phyloP scores from a whole-genome alignment of 331 rosid genomes.

The Quercus tomentella region DNA sequence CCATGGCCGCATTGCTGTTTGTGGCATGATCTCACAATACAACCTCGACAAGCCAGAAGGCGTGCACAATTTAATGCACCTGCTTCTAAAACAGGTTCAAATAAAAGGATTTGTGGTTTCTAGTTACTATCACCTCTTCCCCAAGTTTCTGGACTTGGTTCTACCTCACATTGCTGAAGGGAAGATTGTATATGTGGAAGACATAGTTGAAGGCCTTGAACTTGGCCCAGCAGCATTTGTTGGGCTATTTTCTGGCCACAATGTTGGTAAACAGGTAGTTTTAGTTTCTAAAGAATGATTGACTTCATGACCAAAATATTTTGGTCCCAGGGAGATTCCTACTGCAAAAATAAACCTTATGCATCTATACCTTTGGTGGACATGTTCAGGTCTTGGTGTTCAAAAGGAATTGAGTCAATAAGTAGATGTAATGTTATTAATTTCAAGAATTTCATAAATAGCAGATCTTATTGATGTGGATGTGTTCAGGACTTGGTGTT shows the following conservation, averaged over 20 bases:
- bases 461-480: too few species aligned
- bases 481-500: too few species aligned
- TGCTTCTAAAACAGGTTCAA: background rate
- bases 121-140: background rate
- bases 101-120: background rate
- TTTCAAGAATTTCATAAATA: too few species aligned
- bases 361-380: background rate
- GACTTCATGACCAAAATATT: background rate
- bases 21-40: conserved; percentile 22
- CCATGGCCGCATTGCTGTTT: conserved; percentile 9
- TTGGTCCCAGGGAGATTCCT: background rate
- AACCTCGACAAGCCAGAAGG: background rate
- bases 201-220: conserved; percentile 20
- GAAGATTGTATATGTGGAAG: conserved; percentile 20
- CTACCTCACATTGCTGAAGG: conserved; percentile 13
- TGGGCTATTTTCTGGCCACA: conserved; percentile 9
- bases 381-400: background rate
- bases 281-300: background rate
- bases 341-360: background rate
- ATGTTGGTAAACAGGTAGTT: conserved; percentile 15
- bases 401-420: too few species aligned
- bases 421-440: too few species aligned
- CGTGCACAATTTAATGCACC: background rate
- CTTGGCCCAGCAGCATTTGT: conserved; percentile 14
- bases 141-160: background rate